These are phyloP conservation scores for Coemansia reversa DNA, from an alignment of 192 early-diverging fungal species.

Conservation along the genomic window DNA sequence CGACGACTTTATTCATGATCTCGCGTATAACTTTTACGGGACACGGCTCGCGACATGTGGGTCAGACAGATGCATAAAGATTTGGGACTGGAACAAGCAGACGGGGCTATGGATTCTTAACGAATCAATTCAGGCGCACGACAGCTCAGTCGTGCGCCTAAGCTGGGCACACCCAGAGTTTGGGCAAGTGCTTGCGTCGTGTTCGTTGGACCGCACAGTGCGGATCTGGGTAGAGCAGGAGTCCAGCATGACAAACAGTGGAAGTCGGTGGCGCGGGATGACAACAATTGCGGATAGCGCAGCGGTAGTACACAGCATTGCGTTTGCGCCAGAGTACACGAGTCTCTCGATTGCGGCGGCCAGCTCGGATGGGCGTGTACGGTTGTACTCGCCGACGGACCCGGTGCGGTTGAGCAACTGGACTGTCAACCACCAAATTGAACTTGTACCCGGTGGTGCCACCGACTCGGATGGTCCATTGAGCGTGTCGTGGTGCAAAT, in stretches of 20 bases:
- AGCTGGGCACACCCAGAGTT: slow-evolving; percentile 98
- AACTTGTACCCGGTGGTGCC: slow-evolving; percentile 53
- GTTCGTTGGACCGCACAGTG: slow-evolving; percentile 88
- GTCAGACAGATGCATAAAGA: slow-evolving; percentile 91
- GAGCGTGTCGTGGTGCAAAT: slow-evolving; percentile 86
- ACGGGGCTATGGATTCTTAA: slow-evolving; percentile 72
- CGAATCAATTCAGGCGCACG: slow-evolving; percentile 74
- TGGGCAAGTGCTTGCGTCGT: slow-evolving; percentile 85
- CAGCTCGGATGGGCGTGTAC: slow-evolving; percentile 77
- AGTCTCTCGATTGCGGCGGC: slow-evolving; percentile 77
- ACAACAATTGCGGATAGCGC: slow-evolving; percentile 65
- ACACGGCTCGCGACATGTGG: slow-evolving; percentile 86
- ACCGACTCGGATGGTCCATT: slow-evolving; percentile 80
- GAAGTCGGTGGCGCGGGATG: slow-evolving; percentile 67
- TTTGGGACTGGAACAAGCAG: slow-evolving; percentile 81
- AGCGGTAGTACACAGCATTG: slow-evolving; percentile 81
- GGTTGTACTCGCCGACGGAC: slow-evolving; percentile 87
- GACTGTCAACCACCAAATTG: slow-evolving; percentile 69
- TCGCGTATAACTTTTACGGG: slow-evolving; percentile 91
- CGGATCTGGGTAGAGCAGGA: slow-evolving; percentile 87
- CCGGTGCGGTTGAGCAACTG: slow-evolving; percentile 73
- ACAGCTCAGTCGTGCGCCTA: slow-evolving; percentile 80
- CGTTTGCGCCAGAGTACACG: slow-evolving; percentile 82
- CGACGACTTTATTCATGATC: slow-evolving; percentile 92
- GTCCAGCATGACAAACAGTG: slow-evolving; percentile 63